Conservation (phyloP, 1,139 yeast species). For the Arxiozyma heterogenica region DNA sequence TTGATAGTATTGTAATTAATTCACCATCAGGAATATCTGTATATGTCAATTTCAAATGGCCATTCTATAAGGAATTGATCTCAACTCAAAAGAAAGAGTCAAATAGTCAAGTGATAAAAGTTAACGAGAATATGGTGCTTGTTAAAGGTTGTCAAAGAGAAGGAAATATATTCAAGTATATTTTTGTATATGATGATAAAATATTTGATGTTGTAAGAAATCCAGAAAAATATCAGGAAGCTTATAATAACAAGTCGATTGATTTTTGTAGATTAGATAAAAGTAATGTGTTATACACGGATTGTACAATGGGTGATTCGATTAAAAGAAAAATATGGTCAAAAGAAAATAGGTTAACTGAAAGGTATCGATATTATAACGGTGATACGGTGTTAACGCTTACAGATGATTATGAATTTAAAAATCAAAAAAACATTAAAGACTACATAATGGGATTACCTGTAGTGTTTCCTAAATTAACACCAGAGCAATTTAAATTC, state of each 20-base stretch:
- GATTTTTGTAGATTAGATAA: background rate
- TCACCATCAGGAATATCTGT: background rate
- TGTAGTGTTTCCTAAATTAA: background rate
- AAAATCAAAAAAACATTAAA: background rate
- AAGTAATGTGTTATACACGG: background rate
- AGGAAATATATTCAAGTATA: background rate
- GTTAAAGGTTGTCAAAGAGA: background rate
- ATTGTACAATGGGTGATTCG: too few species aligned
- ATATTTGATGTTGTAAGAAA: background rate
- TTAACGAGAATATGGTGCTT: background rate
- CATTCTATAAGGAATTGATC: background rate
- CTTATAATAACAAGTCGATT: too few species aligned
- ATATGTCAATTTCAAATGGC: background rate
- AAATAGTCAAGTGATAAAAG: background rate
- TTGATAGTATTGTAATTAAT: background rate
- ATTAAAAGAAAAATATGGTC: background rate
- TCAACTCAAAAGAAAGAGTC: background rate
- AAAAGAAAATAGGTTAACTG: background rate
- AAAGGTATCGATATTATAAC: background rate
- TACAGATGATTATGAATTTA: background rate
- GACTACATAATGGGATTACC: background rate
- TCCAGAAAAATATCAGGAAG: background rate
- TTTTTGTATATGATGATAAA: background rate
- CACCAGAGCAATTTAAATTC: background rate
- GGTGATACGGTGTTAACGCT: background rate